phyloP scores from a whole-genome alignment of 768 basidiomycete genomes.

The Amanita exitialis region DNA sequence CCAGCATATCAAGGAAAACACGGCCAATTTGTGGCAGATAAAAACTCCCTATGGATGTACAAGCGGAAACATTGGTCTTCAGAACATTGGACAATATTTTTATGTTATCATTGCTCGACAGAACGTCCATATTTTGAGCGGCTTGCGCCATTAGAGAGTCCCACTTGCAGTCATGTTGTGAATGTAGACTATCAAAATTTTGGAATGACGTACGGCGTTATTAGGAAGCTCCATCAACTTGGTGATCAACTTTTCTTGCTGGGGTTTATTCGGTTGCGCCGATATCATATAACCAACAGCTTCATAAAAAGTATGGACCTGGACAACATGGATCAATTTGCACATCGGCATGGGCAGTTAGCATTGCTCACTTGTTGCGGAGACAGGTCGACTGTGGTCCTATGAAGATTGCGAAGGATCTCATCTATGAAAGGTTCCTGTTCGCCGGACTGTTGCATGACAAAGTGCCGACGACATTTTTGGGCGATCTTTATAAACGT shows the following conservation, averaged over 20 bases:
- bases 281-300: constrained; percentile 99
- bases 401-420: constrained; percentile 82
- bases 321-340: constrained; percentile 13
- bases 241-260: constrained; percentile 89
- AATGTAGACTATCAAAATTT: neutral
- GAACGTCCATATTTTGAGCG: constrained; percentile 82
- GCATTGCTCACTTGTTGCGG: constrained; percentile 58
- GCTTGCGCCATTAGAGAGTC: constrained; percentile 96
- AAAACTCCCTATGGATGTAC: constrained; percentile 93
- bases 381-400: constrained; percentile 90
- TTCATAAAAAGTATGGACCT: constrained; percentile 97
- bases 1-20: constrained; percentile 96
- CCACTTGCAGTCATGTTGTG: constrained; percentile 49
- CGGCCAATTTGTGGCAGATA: constrained; percentile 96
- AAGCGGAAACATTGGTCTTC: constrained; percentile 97
- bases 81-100: constrained; percentile 94
- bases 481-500: constrained; percentile 99
- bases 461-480: constrained; percentile 95
- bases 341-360: constrained; percentile 10
- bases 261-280: constrained; percentile 95
- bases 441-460: constrained; percentile 97
- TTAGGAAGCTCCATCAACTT: constrained; percentile 98
- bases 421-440: constrained; percentile 97
- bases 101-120: constrained; percentile 86
- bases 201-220: constrained; percentile 60